A percentile compares a stretch with the other conserved stretches of the same genome.
Conservation (phyloP, 768 basidiomycete genomes). For the Cystofilobasidium macerans region DNA sequence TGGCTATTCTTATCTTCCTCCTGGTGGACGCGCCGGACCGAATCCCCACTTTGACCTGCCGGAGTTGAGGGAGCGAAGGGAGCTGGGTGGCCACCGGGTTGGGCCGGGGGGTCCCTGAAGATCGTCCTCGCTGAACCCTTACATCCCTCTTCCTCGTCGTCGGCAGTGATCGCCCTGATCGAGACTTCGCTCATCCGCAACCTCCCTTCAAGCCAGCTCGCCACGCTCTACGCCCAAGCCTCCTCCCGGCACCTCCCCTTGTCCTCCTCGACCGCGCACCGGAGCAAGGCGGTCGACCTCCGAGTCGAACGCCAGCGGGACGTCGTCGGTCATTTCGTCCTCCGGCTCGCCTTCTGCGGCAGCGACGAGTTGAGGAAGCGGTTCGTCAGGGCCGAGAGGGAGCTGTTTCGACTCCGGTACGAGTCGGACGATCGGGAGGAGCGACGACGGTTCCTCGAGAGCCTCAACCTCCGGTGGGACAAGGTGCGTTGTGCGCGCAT, state of each 20-base stretch:
- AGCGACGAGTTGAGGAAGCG: constrained; percentile 81
- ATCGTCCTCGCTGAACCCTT: constrained; percentile 28
- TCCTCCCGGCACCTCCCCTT: constrained; percentile 68
- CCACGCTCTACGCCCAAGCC: constrained; percentile 51
- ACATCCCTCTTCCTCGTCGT: constrained; percentile 29
- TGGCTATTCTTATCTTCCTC: too few relatives aligned
- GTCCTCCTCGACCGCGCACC: constrained; percentile 47
- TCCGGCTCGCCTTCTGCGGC: constrained; percentile 87
- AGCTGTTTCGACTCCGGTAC: constrained; percentile 71
- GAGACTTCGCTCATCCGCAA: constrained; percentile 80
- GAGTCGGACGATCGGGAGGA: constrained; percentile 54
- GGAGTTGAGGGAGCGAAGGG: too few relatives aligned
- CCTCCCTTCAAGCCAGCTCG: constrained; percentile 66
- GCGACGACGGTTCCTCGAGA: constrained; percentile 47
- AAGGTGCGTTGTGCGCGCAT: constrained; percentile 26
- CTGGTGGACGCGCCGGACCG: too few relatives aligned
- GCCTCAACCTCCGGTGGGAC: constrained; percentile 41
- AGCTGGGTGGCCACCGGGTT: too few relatives aligned
- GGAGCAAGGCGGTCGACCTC: constrained; percentile 42
- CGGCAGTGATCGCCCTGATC: constrained; percentile 66
- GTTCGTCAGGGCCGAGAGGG: constrained; percentile 79
- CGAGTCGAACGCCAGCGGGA: constrained; percentile 66
- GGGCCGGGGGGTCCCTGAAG: too few relatives aligned
- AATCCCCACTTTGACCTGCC: too few relatives aligned
- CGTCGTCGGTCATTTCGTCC: constrained; percentile 82